Evolutionary conservation across 495 filamentous ascomycete species (phyloP).

Genomic region (Hyaloscypha finlandica): DNA sequence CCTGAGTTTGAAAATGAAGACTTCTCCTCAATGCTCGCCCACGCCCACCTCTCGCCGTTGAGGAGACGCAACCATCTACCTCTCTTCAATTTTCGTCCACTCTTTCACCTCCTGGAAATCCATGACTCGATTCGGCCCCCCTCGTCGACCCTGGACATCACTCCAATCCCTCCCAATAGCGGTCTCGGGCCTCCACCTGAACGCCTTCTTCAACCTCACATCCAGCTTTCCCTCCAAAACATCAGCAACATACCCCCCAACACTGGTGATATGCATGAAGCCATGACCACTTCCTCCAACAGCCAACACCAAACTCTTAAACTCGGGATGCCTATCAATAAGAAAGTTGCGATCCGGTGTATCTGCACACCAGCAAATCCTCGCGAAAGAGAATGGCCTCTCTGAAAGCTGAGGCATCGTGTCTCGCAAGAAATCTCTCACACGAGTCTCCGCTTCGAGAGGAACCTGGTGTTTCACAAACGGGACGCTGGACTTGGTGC

Average conservation of each 20-base stretch:
- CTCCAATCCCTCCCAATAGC: slow-evolving; percentile 50
- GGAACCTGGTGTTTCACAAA: slow-evolving; percentile 53
- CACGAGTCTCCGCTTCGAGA: slow-evolving; percentile 42
- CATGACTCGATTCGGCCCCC: slow-evolving; percentile 46
- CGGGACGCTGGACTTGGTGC: slow-evolving; percentile 40
- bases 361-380: slow-evolving; percentile 58
- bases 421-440: slow-evolving; percentile 46
- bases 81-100: slow-evolving; percentile 6
- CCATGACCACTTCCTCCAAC: slow-evolving; percentile 54
- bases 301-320: slow-evolving; percentile 46
- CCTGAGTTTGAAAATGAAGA: too few relatives aligned
- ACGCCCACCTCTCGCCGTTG: too few relatives aligned
- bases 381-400: slow-evolving; percentile 48
- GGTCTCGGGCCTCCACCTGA: slow-evolving; percentile 55
- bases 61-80: not conserved
- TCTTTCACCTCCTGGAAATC: slow-evolving; percentile 47
- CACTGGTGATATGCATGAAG: slow-evolving; percentile 52
- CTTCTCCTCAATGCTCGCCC: too few relatives aligned
- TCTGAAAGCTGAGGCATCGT: slow-evolving; percentile 53
- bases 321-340: slow-evolving; percentile 45
- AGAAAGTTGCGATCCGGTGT: slow-evolving; percentile 53
- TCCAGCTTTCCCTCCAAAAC: slow-evolving; percentile 46
- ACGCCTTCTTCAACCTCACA: slow-evolving; percentile 40
- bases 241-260: slow-evolving; percentile 50
- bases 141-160: slow-evolving; percentile 50